A percentile compares a stretch with the other conserved stretches of the same genome.
Evolutionary conservation across 2,329 filamentous ascomycete genomes (phyloP).

Genomic region (Aschersonia sp.): DNA sequence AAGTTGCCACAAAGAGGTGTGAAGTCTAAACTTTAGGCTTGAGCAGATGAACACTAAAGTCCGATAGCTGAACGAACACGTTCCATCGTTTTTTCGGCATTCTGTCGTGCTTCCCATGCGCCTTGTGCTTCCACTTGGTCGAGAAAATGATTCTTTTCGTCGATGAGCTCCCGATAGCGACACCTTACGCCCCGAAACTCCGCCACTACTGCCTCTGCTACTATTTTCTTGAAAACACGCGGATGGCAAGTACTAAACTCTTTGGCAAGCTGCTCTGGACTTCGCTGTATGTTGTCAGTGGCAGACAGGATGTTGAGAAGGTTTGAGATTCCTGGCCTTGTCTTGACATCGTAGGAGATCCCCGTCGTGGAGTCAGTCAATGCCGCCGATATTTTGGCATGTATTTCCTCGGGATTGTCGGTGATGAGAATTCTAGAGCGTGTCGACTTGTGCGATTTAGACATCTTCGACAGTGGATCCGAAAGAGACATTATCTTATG

Average conservation of each 20-base stretch:
- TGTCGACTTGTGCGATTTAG: conserved; percentile 63
- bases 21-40: not conserved
- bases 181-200: conserved; percentile 40
- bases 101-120: conserved; percentile 43
- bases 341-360: conserved; percentile 57
- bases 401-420: conserved; percentile 49
- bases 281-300: conserved; percentile 34
- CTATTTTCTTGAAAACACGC: conserved; percentile 30
- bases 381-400: conserved; percentile 54
- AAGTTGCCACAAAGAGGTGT: too few species aligned
- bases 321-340: conserved; percentile 74
- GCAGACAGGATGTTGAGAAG: conserved; percentile 67
- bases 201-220: conserved; percentile 40
- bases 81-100: conserved; percentile 43
- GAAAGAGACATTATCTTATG: conserved; percentile 83
- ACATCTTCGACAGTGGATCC: conserved; percentile 76
- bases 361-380: conserved; percentile 57
- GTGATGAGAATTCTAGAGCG: conserved; percentile 74
- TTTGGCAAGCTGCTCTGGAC: conserved; percentile 23
- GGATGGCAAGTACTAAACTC: conserved; percentile 22
- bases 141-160: conserved; percentile 33
- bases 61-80: conserved; percentile 37
- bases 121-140: conserved; percentile 44
- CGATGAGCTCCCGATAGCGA: conserved; percentile 38
- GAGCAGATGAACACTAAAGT: conserved; percentile 13